Conservation (phyloP, 768 basidiomycete genomes). For the Boletus sp. region DNA sequence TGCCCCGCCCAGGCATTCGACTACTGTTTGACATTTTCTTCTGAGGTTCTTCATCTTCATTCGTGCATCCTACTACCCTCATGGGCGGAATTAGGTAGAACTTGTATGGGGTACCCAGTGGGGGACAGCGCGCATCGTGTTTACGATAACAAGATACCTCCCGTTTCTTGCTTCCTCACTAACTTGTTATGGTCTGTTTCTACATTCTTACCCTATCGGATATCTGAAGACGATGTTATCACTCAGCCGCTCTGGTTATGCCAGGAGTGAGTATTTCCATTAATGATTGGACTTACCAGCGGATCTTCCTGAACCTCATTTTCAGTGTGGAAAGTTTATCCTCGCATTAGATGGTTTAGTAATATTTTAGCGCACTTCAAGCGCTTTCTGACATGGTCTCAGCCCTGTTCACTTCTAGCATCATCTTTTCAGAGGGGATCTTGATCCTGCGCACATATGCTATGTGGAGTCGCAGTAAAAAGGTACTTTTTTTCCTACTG, state of each 20-base stretch:
- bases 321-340: conserved; percentile 21
- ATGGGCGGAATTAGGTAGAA: conserved; percentile 14
- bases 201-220: neutral
- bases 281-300: neutral
- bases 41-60: conserved; percentile 14
- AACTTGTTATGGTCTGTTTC: conserved; percentile 19
- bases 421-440: conserved; percentile 17
- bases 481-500: conserved; percentile 16
- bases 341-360: conserved; percentile 19
- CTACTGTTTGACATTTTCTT: conserved; percentile 23
- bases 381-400: neutral
- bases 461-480: conserved; percentile 22
- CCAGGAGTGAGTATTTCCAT: conserved; percentile 2
- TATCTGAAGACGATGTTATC: neutral
- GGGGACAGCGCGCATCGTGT: conserved; percentile 22
- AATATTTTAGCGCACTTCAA: neutral
- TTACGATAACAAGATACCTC: conserved; percentile 29
- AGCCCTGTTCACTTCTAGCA: conserved; percentile 16
- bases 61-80: neutral
- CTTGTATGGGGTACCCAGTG: conserved; percentile 26
- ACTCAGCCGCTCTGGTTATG: conserved; percentile 8
- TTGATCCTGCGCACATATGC: conserved; percentile 30
- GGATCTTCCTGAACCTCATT: neutral
- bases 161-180: conserved; percentile 18
- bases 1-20: conserved; percentile 13